Conservation (phyloP, 306 rosid species). For the Macrotyloma uniflorum region DNA sequence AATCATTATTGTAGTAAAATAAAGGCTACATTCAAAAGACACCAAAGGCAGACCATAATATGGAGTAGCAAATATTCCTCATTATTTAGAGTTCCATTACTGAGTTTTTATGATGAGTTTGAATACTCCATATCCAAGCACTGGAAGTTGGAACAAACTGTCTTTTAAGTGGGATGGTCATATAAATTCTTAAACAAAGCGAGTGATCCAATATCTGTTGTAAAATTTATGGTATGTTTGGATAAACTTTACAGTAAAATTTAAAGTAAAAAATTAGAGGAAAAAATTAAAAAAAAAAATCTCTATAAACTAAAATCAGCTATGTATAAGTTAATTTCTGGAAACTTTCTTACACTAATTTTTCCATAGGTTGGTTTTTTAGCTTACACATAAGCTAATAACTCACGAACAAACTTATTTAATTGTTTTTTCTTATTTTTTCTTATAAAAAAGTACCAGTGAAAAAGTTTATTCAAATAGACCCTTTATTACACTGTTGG, state of each 20-base stretch:
- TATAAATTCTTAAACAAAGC: conserved; percentile 1
- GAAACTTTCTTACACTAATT: too few species aligned
- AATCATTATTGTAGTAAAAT: not conserved
- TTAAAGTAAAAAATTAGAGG: too few species aligned
- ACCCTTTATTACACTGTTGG: not conserved
- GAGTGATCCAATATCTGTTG: not conserved
- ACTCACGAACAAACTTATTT: too few species aligned
- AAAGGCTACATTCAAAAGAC: not conserved
- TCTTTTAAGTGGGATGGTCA: not conserved
- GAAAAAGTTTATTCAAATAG: too few species aligned
- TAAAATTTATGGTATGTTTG: not conserved
- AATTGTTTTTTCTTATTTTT: too few species aligned
- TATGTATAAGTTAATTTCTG: too few species aligned
- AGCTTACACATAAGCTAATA: too few species aligned
- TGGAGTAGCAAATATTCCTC: not conserved
- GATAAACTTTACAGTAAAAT: too few species aligned
- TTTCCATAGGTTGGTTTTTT: too few species aligned
- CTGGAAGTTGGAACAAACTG: conserved; percentile 3
- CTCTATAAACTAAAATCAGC: too few species aligned
- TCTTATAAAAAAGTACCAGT: too few species aligned
- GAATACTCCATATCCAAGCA: not conserved
- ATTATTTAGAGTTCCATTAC: not conserved
- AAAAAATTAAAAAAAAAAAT: too few species aligned
- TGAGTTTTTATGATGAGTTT: conserved; percentile 15
- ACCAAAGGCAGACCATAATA: not conserved